Evolutionary conservation across 257 asterid species (phyloP), one percentile per base, ranked within the genome.

Genomic region (Ehretia macrophylla): DNA sequence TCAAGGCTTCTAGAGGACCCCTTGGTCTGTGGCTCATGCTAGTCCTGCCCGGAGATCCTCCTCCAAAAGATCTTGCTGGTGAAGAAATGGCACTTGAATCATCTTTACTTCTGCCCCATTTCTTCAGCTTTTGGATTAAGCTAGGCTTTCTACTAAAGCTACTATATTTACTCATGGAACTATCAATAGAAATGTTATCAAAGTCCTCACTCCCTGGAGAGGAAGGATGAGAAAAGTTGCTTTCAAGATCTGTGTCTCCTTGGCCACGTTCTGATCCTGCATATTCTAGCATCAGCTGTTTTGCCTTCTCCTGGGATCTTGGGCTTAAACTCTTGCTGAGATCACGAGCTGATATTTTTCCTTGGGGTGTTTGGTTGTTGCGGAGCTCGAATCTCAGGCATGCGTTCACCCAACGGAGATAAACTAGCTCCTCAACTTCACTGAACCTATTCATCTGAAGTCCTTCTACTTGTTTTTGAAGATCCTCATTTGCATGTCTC

Each of bases 211-310:
- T 89, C 44, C 90, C 97, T 39, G 92, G 89, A 11, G 95, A 91
- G 14, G 81, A 84, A 37, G 85, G 87, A 47, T 86, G 95, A 6
- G 85, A 79, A 21, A 86, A 86, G 67, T 89, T 86, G 84, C 97
- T 93, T 55, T 85, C 99, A 32, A 81, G 69, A 71, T 92, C 99
- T 0, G 96, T 88, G 76, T 92, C 97, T 11, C 95, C 98, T 67
- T 87, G 95, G n/a, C 96, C 97, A 32, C 95, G 93, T 68, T 92
- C 99, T 12, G 99, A 88, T 60, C 91, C 97, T 23, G 99, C 96
- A 40, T 86, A 93, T 60, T 93, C 99, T 55, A 85, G 53, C 94
- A 93, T 83, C 27, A 93, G 80, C 63, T 85, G 94, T 73, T 93
- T 93, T 14, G 97, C 99, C 79, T 60, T 83, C 60, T 83, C 94